Base-by-base conservation (phyloP, 2,329 filamentous ascomycete genomes). In the Colletotrichum sp. region DNA sequence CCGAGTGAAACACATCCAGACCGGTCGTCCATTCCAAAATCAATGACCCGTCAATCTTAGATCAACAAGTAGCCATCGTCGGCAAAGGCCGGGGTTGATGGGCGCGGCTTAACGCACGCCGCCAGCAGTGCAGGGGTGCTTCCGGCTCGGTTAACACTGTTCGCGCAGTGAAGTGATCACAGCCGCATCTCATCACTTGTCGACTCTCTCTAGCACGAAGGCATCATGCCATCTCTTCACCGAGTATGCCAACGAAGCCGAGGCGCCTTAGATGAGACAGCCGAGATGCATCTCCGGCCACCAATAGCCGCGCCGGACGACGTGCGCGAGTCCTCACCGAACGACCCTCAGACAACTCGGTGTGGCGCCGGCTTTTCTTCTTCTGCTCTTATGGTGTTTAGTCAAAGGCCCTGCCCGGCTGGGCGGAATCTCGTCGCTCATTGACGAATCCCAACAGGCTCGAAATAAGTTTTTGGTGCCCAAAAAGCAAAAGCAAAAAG, bases 341-440 rank as follows among this genome's bases (percentile, higher is more conserved):
- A 68, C 30, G 18, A 15, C 66, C 60, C 32, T 34, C 58, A 52
- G 67, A 34, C 71, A 43, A 58, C 60, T 74, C 60, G 71, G 67
- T 71, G 67, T 74, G 71, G 30, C 71, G 48, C n/a, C 18, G 3
- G 36, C 8, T 0, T 75, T 75, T 30, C 73, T 75, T 75, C 56
- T 72, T 64, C 32, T n/a, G 28, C 10, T n/a, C 10, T 60, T 21
- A 3, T 34, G 34, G 10, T 56, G 13, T 58, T 15, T 55, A 24
- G 36, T 30, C 62, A 30, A 12, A 43, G 38, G 8, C 21, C 43
- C 69, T 52, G 30, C 26, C 48, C 66, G 38, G 38, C 38, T 48
- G 38, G 38, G 38, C 38, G 38, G 38, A 48, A 48, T 48, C 38
- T 48, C 24, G 13, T 32, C 56, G 66, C 32, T 30, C 60, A 18